phyloP scores from a whole-genome alignment of 352 stramenopile genomes.

The Halophytophthora batemanensis region DNA sequence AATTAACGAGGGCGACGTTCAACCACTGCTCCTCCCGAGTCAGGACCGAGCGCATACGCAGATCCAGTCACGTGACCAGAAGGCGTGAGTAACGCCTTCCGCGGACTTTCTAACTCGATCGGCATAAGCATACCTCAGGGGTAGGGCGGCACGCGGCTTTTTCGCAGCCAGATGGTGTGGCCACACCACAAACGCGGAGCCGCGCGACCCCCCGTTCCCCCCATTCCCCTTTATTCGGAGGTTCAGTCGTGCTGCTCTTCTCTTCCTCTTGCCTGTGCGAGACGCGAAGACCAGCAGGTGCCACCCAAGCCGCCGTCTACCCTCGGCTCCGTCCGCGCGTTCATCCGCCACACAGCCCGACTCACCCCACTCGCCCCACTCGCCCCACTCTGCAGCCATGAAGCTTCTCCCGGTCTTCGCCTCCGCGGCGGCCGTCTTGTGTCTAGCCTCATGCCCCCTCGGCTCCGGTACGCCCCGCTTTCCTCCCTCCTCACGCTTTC shows the following conservation, averaged over 20 bases:
- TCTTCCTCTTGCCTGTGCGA: background rate
- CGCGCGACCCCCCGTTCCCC: background rate
- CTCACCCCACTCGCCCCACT: too few species aligned
- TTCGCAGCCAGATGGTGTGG: too few species aligned
- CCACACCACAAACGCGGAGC: too few species aligned
- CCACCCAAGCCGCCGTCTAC: conserved; percentile 22
- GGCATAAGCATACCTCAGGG: too few species aligned
- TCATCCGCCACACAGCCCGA: too few species aligned
- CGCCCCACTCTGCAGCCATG: conserved; percentile 14
- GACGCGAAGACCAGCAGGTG: conserved; percentile 8
- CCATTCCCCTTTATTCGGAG: conserved; percentile 38
- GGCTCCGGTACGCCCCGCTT: background rate
- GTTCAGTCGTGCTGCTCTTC: conserved; percentile 15
- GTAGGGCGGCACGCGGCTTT: too few species aligned
- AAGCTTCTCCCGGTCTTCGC: conserved; percentile 32
- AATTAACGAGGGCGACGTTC: too few species aligned
- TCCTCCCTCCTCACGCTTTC: background rate
- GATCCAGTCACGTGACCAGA: too few species aligned
- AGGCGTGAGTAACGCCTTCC: too few species aligned
- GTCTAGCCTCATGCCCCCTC: conserved; percentile 12
- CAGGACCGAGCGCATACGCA: too few species aligned
- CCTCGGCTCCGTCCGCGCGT: background rate
- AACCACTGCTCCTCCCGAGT: too few species aligned
- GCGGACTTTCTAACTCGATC: too few species aligned
- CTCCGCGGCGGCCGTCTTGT: conserved; percentile 21